Evolutionary conservation across 2,329 filamentous ascomycete genomes (phyloP), one percentile per base, ranked within the genome.

Genomic region (Aspergillus pseudoterreus): DNA sequence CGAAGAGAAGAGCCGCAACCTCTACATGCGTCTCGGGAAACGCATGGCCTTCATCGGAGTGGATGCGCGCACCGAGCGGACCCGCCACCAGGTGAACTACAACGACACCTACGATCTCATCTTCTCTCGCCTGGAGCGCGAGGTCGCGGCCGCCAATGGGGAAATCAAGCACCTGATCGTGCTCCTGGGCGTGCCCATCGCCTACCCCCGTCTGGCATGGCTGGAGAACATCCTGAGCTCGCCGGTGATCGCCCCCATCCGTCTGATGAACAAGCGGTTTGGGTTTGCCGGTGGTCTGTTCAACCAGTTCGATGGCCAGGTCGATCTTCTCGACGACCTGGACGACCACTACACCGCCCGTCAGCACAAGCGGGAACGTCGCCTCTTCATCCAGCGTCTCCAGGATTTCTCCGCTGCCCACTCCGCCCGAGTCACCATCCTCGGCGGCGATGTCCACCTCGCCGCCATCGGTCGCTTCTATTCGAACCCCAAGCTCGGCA

Each of bases 1-100:
- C 2, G 81, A 84, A 60, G 82, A 85, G 66, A 72, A 71, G 49
- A 84, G 81, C 57, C 74, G 82, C 45, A 84, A 71, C 64, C 72
- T 86, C 54, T 86, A 83, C 70, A 83, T 82, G 69, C 81, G 83
- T 49, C 75, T 86, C 4, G 83, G 83, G 38, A 81, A 79, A 54
- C 79, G 87, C 9, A 85, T 88, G 61, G 80, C 84, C 35, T 82
- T 83, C 63, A 65, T 80, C 46, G 82, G 84, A 67, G 74, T 81
- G 62, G 80, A 84, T 68, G 80, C 81, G 9, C 78, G 81, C 12
- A 83, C 81, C n/a, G 80, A 86, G 81, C 88, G 92, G 21, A 96
- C 92, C 8, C 84, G 92, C 35, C 90, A 95, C 64, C 91, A 96
- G 72, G 85, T 97, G 72, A 96, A 96, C 75, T 96, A 96, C 63